Base-by-base conservation (phyloP, 2,329 filamentous ascomycete genomes). In the Nemania serpens region DNA sequence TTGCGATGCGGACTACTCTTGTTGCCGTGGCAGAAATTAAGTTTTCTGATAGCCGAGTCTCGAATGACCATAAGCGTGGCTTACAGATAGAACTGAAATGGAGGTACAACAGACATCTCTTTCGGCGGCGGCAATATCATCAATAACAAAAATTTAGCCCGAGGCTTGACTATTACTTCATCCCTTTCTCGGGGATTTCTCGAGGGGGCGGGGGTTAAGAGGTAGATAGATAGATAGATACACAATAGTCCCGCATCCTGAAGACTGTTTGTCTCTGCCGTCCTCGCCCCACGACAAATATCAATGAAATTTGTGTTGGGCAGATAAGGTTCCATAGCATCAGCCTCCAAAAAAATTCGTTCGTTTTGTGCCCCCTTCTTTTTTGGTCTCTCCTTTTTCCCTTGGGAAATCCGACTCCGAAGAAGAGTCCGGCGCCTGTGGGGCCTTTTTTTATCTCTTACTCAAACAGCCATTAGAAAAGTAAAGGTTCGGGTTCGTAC, bases 381-480 rank as follows among this genome's bases (percentile, higher is more conserved):
- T 45, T 49, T 22, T n/a, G 4, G 3, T 10, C 15, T n/a, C 36
- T 46, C 29, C 29, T 41, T 43, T 20, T 47, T 41, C 25, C 43
- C 48, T 51, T n/a, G n/a, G 25, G 48, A 45, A 66, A 61, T 52
- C 59, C 63, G 59, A 63, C 59, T 52, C 62, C 34, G 20, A 51
- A 18, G 43, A 59, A 65, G 53, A 66, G n/a, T 65, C 62, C 53
- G 65, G 65, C 65, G 62, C 66, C 64, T 58, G 60, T 62, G 61
- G 61, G 66, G 62, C 49, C 61, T 60, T 62, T 61, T 64, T 63
- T 64, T 61, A 29, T 29, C 59, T 66, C 54, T 62, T 65, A 59
- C 55, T 57, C 46, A 58, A 66, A 61, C 39, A 59, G n/a, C 60
- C 61, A 54, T 61, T 54, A 56, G 57, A 61, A 67, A 62, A 64